phyloP scores from a whole-genome alignment of 768 basidiomycete genomes.

The Psilocybe azurescens region DNA sequence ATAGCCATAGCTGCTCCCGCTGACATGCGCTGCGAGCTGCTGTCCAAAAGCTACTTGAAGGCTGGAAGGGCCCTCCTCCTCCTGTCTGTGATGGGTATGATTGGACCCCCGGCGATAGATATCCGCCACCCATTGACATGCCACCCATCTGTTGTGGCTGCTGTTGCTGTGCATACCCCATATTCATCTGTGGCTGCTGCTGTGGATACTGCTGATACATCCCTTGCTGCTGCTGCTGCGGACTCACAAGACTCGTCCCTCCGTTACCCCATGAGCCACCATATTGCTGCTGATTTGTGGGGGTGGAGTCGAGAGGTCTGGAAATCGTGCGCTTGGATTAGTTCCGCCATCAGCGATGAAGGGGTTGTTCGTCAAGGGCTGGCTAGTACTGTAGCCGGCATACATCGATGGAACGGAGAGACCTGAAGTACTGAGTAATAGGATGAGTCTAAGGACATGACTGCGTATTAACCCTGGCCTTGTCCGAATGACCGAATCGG shows the following conservation, averaged over 20 bases:
- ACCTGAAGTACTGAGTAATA: not conserved
- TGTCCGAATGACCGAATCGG: not conserved
- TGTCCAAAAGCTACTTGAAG: constrained; percentile 64
- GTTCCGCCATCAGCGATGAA: constrained; percentile 58
- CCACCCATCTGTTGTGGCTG: constrained; percentile 14
- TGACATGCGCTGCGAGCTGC: constrained; percentile 47
- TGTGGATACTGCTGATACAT: constrained; percentile 41
- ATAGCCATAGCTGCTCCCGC: constrained; percentile 46
- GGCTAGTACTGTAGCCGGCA: constrained; percentile 43
- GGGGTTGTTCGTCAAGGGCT: constrained; percentile 66
- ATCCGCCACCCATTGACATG: constrained; percentile 16
- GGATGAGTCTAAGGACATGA: not conserved
- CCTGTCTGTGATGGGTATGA: constrained; percentile 18
- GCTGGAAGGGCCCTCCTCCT: constrained; percentile 42
- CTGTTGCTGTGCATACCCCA: constrained; percentile 27
- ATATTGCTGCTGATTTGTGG: constrained; percentile 31
- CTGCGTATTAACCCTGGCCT: not conserved
- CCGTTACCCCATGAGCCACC: constrained; percentile 19
- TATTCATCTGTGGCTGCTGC: constrained; percentile 16
- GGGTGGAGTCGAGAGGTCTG: constrained; percentile 54
- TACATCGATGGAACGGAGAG: constrained; percentile 40
- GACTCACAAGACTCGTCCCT: constrained; percentile 17
- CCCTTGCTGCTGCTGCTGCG: constrained; percentile 41
- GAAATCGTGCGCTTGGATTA: constrained; percentile 59
- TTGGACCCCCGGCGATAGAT: constrained; percentile 18